phyloP scores from a whole-genome alignment of 2,329 filamentous ascomycete genomes.

The Phialophora expanda region DNA sequence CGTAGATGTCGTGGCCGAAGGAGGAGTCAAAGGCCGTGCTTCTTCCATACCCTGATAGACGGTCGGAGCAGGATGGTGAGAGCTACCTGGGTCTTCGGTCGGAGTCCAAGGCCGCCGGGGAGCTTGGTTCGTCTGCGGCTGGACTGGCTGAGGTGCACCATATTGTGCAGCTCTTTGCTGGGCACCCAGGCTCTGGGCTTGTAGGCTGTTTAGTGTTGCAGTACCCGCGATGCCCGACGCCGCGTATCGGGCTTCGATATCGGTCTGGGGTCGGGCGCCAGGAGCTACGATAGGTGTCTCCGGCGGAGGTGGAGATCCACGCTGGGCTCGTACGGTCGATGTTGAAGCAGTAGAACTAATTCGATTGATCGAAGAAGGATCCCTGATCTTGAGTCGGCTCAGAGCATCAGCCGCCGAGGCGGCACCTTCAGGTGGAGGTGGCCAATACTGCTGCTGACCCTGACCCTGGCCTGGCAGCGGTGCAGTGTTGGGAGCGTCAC shows the following conservation, averaged over 20 bases:
- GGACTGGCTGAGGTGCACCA: conserved; percentile 52
- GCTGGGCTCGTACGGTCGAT: conserved; percentile 87
- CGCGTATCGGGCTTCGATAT: conserved; percentile 89
- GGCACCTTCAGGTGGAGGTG: conserved; percentile 52
- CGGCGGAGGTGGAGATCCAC: conserved; percentile 91
- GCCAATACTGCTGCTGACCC: conserved; percentile 69
- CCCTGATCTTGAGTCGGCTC: conserved; percentile 57
- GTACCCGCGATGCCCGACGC: conserved; percentile 88
- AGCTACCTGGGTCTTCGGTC: conserved; percentile 83
- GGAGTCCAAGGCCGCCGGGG: conserved; percentile 84
- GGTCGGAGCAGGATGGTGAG: conserved; percentile 86
- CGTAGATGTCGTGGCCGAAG: conserved; percentile 51
- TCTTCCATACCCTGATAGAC: conserved; percentile 87
- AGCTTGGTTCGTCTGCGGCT: conserved; percentile 44
- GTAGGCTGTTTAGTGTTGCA: conserved; percentile 77
- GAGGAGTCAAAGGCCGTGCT: conserved; percentile 57
- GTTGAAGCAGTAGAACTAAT: conserved; percentile 85
- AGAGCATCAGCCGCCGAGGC: conserved; percentile 38
- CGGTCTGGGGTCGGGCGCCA: conserved; percentile 67
- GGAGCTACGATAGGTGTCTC: conserved; percentile 85
- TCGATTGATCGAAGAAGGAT: conserved; percentile 62
- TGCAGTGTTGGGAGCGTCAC: conserved; percentile 36
- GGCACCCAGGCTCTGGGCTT: conserved; percentile 80
- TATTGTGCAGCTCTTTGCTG: conserved; percentile 79
- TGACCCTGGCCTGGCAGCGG: conserved; percentile 60